Conservation (phyloP, 495 filamentous ascomycete species). For the Penicillium simplicissimum region DNA sequence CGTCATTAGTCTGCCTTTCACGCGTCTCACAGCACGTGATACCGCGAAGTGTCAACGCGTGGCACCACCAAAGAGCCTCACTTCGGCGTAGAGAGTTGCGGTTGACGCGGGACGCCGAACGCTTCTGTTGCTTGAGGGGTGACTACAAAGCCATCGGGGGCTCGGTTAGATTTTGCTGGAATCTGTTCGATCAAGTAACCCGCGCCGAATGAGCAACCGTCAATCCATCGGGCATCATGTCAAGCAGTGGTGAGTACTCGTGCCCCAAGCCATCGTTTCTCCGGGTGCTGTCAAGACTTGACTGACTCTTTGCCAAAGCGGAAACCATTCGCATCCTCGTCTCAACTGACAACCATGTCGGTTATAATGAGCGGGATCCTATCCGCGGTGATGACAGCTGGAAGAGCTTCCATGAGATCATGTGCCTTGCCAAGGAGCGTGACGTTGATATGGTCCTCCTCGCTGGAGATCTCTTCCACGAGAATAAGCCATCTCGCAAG, state of each 20-base stretch:
- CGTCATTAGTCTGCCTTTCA: not conserved
- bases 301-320: slow-evolving; percentile 49
- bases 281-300: too few species aligned
- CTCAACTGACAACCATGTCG: slow-evolving; percentile 95
- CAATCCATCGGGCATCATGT: slow-evolving; percentile 24
- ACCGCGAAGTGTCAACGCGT: slow-evolving; percentile 13
- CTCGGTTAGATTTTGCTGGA: not conserved
- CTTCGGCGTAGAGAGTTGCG: slow-evolving; percentile 1
- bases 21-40: slow-evolving; percentile 17
- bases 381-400: slow-evolving; percentile 96
- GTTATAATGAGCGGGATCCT: slow-evolving; percentile 89
- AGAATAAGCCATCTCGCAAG: slow-evolving; percentile 96
- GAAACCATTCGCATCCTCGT: slow-evolving; percentile 96
- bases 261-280: not conserved
- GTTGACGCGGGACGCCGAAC: not conserved
- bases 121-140: not conserved
- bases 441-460: slow-evolving; percentile 98
- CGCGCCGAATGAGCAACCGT: not conserved
- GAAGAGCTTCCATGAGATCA: slow-evolving; percentile 93
- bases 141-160: not conserved
- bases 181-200: not conserved
- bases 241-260: slow-evolving; percentile 13
- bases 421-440: slow-evolving; percentile 80
- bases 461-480: slow-evolving; percentile 94
- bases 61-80: not conserved